Evolutionary conservation across 306 rosid species (phyloP).

Genomic region (Comarum palustre): DNA sequence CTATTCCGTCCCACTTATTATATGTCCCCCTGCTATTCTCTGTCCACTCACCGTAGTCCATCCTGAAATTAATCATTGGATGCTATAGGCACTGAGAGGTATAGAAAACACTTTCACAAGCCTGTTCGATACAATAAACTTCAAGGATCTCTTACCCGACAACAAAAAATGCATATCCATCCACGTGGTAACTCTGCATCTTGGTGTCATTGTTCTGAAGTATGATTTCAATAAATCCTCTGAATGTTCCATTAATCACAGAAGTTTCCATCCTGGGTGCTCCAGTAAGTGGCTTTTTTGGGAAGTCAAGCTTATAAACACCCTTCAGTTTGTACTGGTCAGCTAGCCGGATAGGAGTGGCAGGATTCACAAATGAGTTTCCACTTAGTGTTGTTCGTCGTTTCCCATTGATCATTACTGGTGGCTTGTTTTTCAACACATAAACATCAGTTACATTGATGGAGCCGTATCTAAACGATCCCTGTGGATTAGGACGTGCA

Average conservation of each 20-base stretch:
- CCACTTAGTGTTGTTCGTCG: slow-evolving; percentile 71
- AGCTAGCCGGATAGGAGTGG: slow-evolving; percentile 86
- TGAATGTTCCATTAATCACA: slow-evolving; percentile 76
- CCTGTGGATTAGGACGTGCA: slow-evolving; percentile 98
- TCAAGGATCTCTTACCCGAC: slow-evolving; percentile 57
- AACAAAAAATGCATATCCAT: slow-evolving; percentile 89
- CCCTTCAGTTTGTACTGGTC: slow-evolving; percentile 69
- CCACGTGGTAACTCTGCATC: slow-evolving; percentile 83
- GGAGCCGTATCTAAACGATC: slow-evolving; percentile 91
- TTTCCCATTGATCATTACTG: slow-evolving; percentile 59
- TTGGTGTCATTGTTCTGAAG: slow-evolving; percentile 91
- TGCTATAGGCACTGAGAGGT: slow-evolving; percentile 8
- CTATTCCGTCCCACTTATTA: slow-evolving; percentile 98
- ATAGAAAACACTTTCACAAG: neutral
- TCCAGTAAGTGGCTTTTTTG: slow-evolving; percentile 66
- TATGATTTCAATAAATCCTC: slow-evolving; percentile 89
- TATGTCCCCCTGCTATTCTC: slow-evolving; percentile 94
- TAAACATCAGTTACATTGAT: slow-evolving; percentile 88
- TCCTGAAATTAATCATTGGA: slow-evolving; percentile 46
- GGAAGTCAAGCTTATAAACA: slow-evolving; percentile 84
- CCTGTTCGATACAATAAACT: slow-evolving; percentile 1
- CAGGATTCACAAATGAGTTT: slow-evolving; percentile 65
- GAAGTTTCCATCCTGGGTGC: slow-evolving; percentile 69
- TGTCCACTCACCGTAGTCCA: slow-evolving; percentile 96
- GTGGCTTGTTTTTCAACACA: slow-evolving; percentile 70